Conservation (phyloP, 2,329 filamentous ascomycete species). For the Scortechinia acanthostroma region DNA sequence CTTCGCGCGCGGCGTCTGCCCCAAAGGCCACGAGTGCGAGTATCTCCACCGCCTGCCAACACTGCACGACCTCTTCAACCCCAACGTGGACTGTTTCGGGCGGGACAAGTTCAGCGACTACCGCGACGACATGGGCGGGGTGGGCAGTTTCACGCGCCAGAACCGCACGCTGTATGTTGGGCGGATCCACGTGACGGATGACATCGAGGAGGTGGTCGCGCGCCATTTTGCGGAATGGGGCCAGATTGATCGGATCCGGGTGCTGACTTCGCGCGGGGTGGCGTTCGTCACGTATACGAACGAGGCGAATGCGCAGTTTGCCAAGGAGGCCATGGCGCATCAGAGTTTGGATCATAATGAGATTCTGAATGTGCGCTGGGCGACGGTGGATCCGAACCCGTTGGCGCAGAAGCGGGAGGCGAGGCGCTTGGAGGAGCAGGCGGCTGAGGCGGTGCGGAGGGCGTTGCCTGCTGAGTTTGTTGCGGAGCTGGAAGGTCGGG, state of each 20-base stretch:
- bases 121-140: constrained; percentile 94
- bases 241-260: constrained; percentile 78
- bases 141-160: constrained; percentile 86
- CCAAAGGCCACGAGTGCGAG: constrained; percentile 85
- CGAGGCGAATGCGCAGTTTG: constrained; percentile 82
- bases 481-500: constrained; percentile 85
- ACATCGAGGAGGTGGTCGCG: constrained; percentile 92
- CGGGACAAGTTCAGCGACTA: constrained; percentile 90
- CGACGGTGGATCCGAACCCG: constrained; percentile 91
- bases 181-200: constrained; percentile 87
- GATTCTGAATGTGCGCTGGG: constrained; percentile 92
- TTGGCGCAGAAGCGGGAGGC: constrained; percentile 89
- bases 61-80: constrained; percentile 83
- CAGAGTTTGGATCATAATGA: constrained; percentile 87
- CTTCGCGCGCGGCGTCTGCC: constrained; percentile 76
- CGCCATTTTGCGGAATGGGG: constrained; percentile 97
- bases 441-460: constrained; percentile 82
- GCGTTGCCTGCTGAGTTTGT: constrained; percentile 86
- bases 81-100: constrained; percentile 91
- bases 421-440: constrained; percentile 84
- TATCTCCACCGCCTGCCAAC: constrained; percentile 85
- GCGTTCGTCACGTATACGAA: constrained; percentile 93
- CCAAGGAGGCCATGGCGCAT: constrained; percentile 92
- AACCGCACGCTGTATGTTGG: constrained; percentile 93
- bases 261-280: constrained; percentile 82